Conservation (phyloP, 306 rosid genomes). For the Psophocarpus tetragonolobus region DNA sequence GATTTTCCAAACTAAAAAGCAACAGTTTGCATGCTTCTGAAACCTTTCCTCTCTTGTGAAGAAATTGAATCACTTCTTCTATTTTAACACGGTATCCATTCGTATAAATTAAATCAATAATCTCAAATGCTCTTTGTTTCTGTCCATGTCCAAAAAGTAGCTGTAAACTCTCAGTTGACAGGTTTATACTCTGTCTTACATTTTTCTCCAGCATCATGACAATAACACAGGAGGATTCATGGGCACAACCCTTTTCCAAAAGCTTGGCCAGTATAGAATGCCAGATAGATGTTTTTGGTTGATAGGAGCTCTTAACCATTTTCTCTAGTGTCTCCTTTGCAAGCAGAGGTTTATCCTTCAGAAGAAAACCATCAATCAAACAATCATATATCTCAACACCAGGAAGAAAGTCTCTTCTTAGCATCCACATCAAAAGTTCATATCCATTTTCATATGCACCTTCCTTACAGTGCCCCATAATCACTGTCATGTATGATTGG, state of each 20-base stretch:
- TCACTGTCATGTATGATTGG: conserved; percentile 59
- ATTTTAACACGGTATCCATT: conserved; percentile 68
- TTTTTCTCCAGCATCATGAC: conserved; percentile 69
- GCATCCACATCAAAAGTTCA: conserved; percentile 68
- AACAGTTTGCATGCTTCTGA: conserved; percentile 64
- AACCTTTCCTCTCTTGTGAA: conserved; percentile 52
- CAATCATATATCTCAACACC: conserved; percentile 58
- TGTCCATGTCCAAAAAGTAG: conserved; percentile 65
- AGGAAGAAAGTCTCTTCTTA: conserved; percentile 77
- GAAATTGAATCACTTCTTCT: conserved; percentile 58
- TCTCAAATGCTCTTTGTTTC: conserved; percentile 58
- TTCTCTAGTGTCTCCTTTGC: conserved; percentile 71
- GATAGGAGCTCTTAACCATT: conserved; percentile 79
- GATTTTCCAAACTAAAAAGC: conserved; percentile 56
- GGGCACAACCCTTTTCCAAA: conserved; percentile 54
- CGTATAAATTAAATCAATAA: conserved; percentile 55
- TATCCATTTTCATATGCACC: conserved; percentile 65
- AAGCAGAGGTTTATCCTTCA: conserved; percentile 65
- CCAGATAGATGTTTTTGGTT: conserved; percentile 64
- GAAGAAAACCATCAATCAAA: conserved; percentile 68
- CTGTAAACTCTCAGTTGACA: conserved; percentile 59
- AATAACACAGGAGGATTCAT: conserved; percentile 58
- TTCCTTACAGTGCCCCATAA: conserved; percentile 87
- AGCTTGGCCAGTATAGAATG: conserved; percentile 69
- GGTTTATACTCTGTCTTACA: conserved; percentile 67